Percentiles rank a stretch among this genome's conserved stretches.
These are phyloP conservation scores for Aspergillus floridensis DNA, from an alignment of 2,329 filamentous ascomycete species.

Conservation along the genomic window DNA sequence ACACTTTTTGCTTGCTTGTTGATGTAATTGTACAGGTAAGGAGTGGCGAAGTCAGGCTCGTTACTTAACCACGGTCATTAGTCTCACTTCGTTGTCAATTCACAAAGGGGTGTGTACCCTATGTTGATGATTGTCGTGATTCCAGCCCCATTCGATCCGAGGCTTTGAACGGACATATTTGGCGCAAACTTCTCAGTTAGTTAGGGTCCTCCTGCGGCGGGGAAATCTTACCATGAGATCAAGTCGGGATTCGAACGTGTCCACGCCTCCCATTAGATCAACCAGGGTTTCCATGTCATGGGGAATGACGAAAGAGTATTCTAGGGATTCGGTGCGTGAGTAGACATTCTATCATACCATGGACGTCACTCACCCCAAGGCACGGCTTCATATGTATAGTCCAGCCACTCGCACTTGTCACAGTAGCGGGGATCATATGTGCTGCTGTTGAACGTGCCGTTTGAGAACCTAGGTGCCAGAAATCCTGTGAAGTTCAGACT, in stretches of 20 bases:
- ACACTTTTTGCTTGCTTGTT: slow-evolving; percentile 63
- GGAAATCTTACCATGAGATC: slow-evolving; percentile 49
- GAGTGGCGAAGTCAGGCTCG: slow-evolving; percentile 64
- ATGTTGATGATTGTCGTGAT: slow-evolving; percentile 58
- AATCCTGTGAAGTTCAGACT: slow-evolving; percentile 56
- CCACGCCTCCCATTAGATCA: slow-evolving; percentile 52
- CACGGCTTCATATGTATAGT: slow-evolving; percentile 59
- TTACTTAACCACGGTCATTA: slow-evolving; percentile 47
- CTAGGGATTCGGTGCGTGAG: slow-evolving; percentile 14
- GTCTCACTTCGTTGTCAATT: not conserved
- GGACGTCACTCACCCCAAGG: slow-evolving; percentile 48
- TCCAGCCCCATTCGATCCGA: slow-evolving; percentile 32
- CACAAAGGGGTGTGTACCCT: slow-evolving; percentile 14
- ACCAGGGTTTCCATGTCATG: slow-evolving; percentile 62
- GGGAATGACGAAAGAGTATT: slow-evolving; percentile 65
- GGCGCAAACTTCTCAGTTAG: slow-evolving; percentile 42
- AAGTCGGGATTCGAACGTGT: slow-evolving; percentile 56
- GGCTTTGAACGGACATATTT: slow-evolving; percentile 28
- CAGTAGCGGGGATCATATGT: slow-evolving; percentile 53
- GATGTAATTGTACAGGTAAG: slow-evolving; percentile 68
- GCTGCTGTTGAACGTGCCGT: slow-evolving; percentile 49
- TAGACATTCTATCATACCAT: not conserved
- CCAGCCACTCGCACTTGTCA: slow-evolving; percentile 64
- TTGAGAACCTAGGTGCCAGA: slow-evolving; percentile 56
- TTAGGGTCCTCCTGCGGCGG: not conserved